Conservation (phyloP, 2,329 filamentous ascomycete species). For the Diaporthe destruens region DNA sequence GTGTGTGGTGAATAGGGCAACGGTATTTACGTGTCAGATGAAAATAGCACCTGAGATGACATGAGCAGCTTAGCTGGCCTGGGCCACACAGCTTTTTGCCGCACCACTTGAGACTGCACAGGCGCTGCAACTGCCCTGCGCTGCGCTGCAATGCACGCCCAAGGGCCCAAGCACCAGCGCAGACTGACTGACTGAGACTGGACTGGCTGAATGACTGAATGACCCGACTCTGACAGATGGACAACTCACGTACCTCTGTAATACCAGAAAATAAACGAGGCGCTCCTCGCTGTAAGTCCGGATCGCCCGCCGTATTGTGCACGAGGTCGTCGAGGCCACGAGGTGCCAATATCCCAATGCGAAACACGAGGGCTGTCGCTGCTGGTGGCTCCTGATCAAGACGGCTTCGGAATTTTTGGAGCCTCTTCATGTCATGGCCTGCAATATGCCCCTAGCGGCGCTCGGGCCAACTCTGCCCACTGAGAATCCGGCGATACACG, state of each 20-base stretch:
- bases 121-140: background rate
- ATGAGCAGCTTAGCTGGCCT: constrained; percentile 29
- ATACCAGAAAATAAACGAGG: constrained; percentile 17
- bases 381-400: constrained; percentile 32
- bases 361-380: constrained; percentile 26
- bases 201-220: background rate
- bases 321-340: constrained; percentile 22
- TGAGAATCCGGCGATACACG: constrained; percentile 10
- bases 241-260: constrained; percentile 32
- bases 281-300: background rate
- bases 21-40: constrained; percentile 39
- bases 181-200: background rate
- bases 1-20: constrained; percentile 31
- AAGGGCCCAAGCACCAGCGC: background rate
- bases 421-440: constrained; percentile 27
- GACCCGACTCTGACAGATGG: constrained; percentile 6
- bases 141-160: constrained; percentile 16
- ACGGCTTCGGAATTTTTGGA: constrained; percentile 40
- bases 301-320: constrained; percentile 23
- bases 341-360: constrained; percentile 42
- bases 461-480: constrained; percentile 17
- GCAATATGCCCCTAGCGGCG: constrained; percentile 32
- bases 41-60: constrained; percentile 39
- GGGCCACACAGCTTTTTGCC: constrained; percentile 7
- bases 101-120: background rate